A percentile compares a stretch with the other conserved stretches of the same genome.
Conservation (phyloP, 768 basidiomycete genomes). For the Exidia glandulosa region DNA sequence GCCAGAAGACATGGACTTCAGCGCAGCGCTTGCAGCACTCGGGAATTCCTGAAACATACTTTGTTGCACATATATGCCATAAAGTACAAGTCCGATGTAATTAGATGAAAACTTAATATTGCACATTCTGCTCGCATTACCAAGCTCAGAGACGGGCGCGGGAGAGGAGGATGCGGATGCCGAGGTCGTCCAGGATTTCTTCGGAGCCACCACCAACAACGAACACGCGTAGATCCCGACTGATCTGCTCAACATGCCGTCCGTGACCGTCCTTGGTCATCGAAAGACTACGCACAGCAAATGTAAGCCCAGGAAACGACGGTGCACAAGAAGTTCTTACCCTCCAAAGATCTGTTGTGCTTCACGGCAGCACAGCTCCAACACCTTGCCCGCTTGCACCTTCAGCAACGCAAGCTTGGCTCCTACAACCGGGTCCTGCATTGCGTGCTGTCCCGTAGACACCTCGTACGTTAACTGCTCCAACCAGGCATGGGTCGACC, state of each 20-base stretch:
- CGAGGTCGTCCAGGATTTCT: constrained; percentile 9
- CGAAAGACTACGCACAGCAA: neutral
- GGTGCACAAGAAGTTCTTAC: neutral
- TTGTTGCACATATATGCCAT: too few species aligned
- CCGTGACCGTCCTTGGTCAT: constrained; percentile 8
- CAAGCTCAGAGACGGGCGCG: neutral
- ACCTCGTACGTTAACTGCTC: constrained; percentile 8
- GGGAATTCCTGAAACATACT: too few species aligned
- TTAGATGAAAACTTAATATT: too few species aligned
- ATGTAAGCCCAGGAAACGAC: neutral
- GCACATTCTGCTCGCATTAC: too few species aligned
- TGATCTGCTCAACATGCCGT: constrained; percentile 7
- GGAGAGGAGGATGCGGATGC: constrained; percentile 1
- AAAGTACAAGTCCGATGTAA: too few species aligned
- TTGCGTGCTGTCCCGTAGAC: neutral
- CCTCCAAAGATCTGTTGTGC: constrained; percentile 10
- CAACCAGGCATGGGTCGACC: constrained; percentile 7
- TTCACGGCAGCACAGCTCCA: constrained; percentile 7
- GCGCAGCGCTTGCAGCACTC: neutral
- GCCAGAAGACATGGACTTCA: neutral
- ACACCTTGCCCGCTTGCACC: constrained; percentile 7
- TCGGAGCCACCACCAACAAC: constrained; percentile 10
- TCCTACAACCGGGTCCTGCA: constrained; percentile 4
- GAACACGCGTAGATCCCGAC: constrained; percentile 9
- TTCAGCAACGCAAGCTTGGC: constrained; percentile 7